A percentile compares a stretch with the other conserved stretches of the same genome.
Evolutionary conservation across 208 protist species (phyloP).

Genomic region (Leishmania guyanensis): DNA sequence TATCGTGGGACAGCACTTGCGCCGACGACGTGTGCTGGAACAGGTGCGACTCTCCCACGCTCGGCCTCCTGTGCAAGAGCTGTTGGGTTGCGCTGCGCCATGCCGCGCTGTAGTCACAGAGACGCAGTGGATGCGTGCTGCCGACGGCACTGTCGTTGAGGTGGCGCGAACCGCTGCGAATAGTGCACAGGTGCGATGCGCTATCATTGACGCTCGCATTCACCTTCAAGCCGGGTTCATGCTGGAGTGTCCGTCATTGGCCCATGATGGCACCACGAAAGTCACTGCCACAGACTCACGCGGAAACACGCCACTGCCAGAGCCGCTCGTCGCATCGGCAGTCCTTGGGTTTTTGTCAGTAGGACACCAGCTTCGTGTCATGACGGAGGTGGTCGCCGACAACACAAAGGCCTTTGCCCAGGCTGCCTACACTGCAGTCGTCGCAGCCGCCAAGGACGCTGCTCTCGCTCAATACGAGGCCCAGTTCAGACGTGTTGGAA

Average conservation of each 20-base stretch:
- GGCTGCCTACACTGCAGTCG: constrained; percentile 39
- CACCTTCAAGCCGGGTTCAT: constrained; percentile 55
- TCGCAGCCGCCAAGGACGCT: constrained; percentile 48
- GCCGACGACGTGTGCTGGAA: constrained; percentile 67
- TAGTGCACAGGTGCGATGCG: constrained; percentile 52
- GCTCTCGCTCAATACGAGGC: constrained; percentile 67
- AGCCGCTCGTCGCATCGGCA: constrained; percentile 39
- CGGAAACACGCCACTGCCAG: background rate
- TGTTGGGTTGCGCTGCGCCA: constrained; percentile 32
- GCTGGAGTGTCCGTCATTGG: constrained; percentile 14
- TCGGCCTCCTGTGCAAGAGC: constrained; percentile 37
- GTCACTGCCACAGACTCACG: background rate
- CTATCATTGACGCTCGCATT: constrained; percentile 22
- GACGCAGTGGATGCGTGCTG: constrained; percentile 66
- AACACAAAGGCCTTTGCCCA: constrained; percentile 56
- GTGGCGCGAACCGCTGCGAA: constrained; percentile 63
- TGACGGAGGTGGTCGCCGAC: constrained; percentile 67
- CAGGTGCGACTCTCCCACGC: constrained; percentile 31
- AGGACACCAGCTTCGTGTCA: constrained; percentile 35
- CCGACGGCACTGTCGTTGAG: constrained; percentile 62
- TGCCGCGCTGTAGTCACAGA: constrained; percentile 50
- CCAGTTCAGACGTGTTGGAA: constrained; percentile 27
- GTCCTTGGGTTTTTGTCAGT: constrained; percentile 50
- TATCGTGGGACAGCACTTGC: constrained; percentile 36
- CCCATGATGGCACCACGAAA: background rate